phyloP scores from a whole-genome alignment of 2,329 filamentous ascomycete species.

The Coccinonectria pachysandricola region DNA sequence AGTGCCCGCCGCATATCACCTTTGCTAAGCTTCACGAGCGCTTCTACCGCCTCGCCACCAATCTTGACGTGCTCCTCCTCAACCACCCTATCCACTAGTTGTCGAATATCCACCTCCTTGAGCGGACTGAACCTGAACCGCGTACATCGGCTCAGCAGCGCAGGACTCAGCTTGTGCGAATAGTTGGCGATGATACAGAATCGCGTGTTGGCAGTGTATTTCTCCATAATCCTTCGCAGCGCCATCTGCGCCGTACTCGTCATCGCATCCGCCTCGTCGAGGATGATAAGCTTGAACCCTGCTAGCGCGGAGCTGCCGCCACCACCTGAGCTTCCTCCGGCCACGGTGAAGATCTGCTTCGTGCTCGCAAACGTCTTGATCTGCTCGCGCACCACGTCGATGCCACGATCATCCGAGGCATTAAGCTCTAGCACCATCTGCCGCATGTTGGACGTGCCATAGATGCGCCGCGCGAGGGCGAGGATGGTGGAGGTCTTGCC shows the following conservation, averaged over 20 bases:
- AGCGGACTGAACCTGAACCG: constrained; percentile 90
- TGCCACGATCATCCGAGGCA: constrained; percentile 92
- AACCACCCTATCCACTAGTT: constrained; percentile 81
- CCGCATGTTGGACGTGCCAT: constrained; percentile 82
- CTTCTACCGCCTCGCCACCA: constrained; percentile 66
- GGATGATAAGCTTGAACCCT: constrained; percentile 87
- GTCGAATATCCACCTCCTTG: constrained; percentile 76
- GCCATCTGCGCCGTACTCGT: constrained; percentile 99
- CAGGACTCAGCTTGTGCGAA: constrained; percentile 92
- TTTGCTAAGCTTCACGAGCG: constrained; percentile 77
- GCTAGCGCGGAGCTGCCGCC: constrained; percentile 43
- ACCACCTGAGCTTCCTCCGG: constrained; percentile 38
- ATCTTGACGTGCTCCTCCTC: constrained; percentile 81
- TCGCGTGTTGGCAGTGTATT: constrained; percentile 93
- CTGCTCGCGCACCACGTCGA: constrained; percentile 95
- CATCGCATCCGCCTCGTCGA: constrained; percentile 99
- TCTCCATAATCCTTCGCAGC: constrained; percentile 93
- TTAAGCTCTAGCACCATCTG: constrained; percentile 99
- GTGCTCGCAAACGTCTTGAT: constrained; percentile 99
- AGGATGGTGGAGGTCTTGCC: constrained; percentile 97
- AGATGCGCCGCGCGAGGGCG: constrained; percentile 85
- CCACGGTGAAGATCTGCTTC: constrained; percentile 82
- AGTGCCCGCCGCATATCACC: constrained; percentile 93
- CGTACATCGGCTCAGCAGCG: constrained; percentile 85
- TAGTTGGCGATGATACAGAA: constrained; percentile 99